Conservation (phyloP, 2,329 filamentous ascomycete species). For the Ophiocordyceps robertsii region DNA sequence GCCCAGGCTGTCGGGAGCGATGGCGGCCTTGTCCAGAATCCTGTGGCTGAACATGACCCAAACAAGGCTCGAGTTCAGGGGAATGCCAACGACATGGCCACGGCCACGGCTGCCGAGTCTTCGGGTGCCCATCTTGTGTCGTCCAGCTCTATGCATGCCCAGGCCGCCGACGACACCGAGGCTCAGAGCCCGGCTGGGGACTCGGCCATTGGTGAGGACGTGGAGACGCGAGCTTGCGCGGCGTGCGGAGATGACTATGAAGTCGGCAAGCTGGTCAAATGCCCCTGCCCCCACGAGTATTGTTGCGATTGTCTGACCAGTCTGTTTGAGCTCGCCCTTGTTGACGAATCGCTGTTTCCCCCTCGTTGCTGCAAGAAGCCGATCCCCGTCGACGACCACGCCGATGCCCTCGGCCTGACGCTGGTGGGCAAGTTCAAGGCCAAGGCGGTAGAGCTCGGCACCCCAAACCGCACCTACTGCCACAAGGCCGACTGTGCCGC, state of each 20-base stretch:
- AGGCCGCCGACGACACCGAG: too few species aligned
- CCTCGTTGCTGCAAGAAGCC: slow-evolving; percentile 35
- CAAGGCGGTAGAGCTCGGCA: slow-evolving; percentile 35
- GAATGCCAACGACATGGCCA: too few species aligned
- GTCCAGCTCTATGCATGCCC: too few species aligned
- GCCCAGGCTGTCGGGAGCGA: too few species aligned
- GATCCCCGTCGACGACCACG: slow-evolving; percentile 22
- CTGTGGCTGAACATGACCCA: too few species aligned
- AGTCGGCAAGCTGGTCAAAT: not conserved
- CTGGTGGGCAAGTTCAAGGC: slow-evolving; percentile 21
- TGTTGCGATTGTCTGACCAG: slow-evolving; percentile 32
- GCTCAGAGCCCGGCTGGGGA: not conserved
- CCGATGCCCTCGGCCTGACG: slow-evolving; percentile 19
- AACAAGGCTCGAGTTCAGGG: too few species aligned
- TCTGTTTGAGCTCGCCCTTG: slow-evolving; percentile 29
- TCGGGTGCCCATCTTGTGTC: too few species aligned
- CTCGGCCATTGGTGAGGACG: not conserved
- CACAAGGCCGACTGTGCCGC: slow-evolving; percentile 24
- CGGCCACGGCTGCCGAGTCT: too few species aligned
- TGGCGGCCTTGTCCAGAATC: too few species aligned
- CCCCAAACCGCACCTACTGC: slow-evolving; percentile 37
- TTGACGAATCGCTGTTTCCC: slow-evolving; percentile 39
- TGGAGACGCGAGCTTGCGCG: not conserved
- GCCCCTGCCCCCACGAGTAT: slow-evolving; percentile 28
- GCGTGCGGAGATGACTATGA: not conserved